These are phyloP conservation scores for Stramenopiles sp. DNA, from an alignment of 352 stramenopile genomes.

Conservation along the genomic window DNA sequence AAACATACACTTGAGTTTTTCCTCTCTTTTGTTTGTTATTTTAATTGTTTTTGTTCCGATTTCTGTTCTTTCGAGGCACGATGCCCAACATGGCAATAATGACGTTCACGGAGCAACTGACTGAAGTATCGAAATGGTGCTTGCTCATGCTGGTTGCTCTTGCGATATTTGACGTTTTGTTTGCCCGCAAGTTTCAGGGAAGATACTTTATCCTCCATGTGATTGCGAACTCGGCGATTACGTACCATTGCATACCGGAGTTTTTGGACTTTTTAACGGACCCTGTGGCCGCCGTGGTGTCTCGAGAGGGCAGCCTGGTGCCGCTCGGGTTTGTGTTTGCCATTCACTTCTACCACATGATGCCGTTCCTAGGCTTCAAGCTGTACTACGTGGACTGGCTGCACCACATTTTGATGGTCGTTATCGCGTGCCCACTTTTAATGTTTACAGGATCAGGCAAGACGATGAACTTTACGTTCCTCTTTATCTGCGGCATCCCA, in stretches of 20 bases:
- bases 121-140: neutral
- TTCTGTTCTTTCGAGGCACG: neutral
- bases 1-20: no score
- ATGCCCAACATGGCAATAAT: neutral
- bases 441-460: neutral
- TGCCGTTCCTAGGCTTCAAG: neutral
- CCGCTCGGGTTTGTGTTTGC: neutral
- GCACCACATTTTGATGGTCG: neutral
- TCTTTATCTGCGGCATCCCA: neutral
- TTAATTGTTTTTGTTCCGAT: neutral
- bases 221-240: neutral
- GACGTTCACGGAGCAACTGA: neutral
- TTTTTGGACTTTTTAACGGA: neutral
- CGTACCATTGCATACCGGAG: neutral
- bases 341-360: constrained; percentile 1
- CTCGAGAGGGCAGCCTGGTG: neutral
- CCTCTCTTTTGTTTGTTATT: no score
- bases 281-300: neutral
- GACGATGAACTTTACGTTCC: neutral
- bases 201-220: neutral
- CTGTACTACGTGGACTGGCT: constrained; percentile 1
- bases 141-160: neutral
- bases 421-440: neutral
- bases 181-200: neutral
- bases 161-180: neutral